Evolutionary conservation across 169 alveolate species (phyloP).

Genomic region (Plasmodium cynomolgi): DNA sequence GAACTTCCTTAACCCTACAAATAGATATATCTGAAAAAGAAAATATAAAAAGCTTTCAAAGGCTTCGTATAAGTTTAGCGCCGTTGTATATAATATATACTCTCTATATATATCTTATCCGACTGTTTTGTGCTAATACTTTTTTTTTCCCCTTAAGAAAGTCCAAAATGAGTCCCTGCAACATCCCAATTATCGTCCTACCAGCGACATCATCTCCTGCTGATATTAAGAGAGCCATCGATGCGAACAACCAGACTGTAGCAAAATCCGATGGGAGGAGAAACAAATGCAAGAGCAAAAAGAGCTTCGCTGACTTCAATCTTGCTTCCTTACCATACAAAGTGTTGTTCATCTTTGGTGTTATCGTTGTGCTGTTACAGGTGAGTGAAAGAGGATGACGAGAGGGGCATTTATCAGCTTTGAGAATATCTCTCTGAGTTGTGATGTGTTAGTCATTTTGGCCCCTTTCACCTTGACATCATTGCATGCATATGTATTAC

Average conservation of each 20-base stretch:
- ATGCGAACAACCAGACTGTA: neutral
- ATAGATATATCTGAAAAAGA: neutral
- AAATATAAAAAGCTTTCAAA: too few relatives aligned
- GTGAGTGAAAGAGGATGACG: neutral
- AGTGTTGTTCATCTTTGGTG: conserved; percentile 14
- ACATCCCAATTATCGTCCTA: neutral
- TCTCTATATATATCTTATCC: neutral
- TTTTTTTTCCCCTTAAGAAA: neutral
- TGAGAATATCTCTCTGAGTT: neutral
- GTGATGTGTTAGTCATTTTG: neutral
- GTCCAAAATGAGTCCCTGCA: neutral
- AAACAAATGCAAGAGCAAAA: neutral
- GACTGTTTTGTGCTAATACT: neutral
- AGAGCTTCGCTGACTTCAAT: neutral
- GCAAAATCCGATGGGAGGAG: neutral
- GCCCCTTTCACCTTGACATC: neutral
- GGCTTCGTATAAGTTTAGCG: neutral
- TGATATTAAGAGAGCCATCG: neutral
- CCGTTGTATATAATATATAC: neutral
- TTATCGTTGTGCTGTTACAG: conserved; percentile 16
- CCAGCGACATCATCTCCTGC: neutral
- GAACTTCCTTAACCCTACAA: neutral
- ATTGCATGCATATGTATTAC: neutral
- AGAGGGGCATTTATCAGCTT: neutral
- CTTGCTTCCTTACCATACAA: conserved; percentile 7